Conservation (phyloP, 768 basidiomycete genomes). For the Trametes cingulata region DNA sequence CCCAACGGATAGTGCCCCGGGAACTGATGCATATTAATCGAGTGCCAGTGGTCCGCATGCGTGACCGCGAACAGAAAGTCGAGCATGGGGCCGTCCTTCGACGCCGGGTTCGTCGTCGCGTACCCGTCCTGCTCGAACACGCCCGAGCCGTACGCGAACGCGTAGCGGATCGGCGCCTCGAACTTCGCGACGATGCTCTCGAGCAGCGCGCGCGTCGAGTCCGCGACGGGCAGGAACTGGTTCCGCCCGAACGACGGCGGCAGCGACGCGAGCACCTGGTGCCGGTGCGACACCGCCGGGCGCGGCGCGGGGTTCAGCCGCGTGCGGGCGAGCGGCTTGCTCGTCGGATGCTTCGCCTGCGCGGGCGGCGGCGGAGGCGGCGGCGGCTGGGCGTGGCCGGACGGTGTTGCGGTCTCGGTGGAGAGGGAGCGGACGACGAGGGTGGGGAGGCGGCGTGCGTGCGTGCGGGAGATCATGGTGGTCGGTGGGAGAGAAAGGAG, state of each 20-base stretch:
- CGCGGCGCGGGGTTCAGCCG: constrained; percentile 48
- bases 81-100: constrained; percentile 66
- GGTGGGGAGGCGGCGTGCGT: constrained; percentile 22
- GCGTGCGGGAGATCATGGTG: constrained; percentile 20
- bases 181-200: constrained; percentile 80
- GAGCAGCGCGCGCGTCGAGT: constrained; percentile 76
- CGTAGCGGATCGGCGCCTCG: constrained; percentile 91
- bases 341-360: constrained; percentile 32
- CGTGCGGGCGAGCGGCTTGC: constrained; percentile 34
- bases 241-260: constrained; percentile 78
- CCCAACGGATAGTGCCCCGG: constrained; percentile 90
- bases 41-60: constrained; percentile 91
- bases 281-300: constrained; percentile 29
- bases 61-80: constrained; percentile 98
- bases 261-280: constrained; percentile 49
- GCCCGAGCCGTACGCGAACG: constrained; percentile 96
- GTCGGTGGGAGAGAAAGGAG: not conserved
- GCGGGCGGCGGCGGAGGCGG: constrained; percentile 39
- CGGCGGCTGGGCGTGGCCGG: constrained; percentile 24
- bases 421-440: constrained; percentile 29
- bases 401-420: constrained; percentile 28
- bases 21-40: constrained; percentile 90
- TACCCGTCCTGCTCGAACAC: constrained; percentile 94
- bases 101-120: constrained; percentile 32
- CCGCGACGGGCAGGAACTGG: constrained; percentile 77